Conservation (phyloP, 2,329 filamentous ascomycete genomes). For the Corynespora cassiicola region DNA sequence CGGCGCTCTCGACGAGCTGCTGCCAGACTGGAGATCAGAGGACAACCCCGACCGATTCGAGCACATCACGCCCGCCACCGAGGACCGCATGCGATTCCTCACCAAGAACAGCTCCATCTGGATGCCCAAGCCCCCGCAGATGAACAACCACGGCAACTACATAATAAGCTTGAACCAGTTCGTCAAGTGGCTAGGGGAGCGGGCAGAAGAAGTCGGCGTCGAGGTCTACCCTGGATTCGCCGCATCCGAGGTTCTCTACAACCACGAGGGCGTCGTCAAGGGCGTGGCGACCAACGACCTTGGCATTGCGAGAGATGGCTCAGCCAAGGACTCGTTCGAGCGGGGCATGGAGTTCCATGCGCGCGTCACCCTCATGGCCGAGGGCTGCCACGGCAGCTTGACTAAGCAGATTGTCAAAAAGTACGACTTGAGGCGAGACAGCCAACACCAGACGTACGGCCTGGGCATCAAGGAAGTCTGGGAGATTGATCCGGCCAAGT, state of each 20-base stretch:
- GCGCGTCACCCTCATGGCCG: conserved; percentile 85
- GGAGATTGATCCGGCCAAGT: conserved; percentile 94
- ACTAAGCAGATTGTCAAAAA: conserved; percentile 95
- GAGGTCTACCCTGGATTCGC: conserved; percentile 97
- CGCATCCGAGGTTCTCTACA: conserved; percentile 90
- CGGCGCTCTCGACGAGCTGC: conserved; percentile 82
- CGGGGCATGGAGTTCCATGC: conserved; percentile 99
- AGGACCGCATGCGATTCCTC: conserved; percentile 91
- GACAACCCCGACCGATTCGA: conserved; percentile 88
- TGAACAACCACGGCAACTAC: conserved; percentile 98
- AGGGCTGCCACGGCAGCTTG: conserved; percentile 94
- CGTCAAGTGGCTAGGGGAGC: conserved; percentile 92
- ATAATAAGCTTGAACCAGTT: conserved; percentile 96
- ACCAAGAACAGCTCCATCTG: conserved; percentile 81
- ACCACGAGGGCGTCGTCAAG: conserved; percentile 82
- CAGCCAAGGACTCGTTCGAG: conserved; percentile 89
- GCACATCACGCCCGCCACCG: conserved; percentile 80
- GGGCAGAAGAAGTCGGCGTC: conserved; percentile 94
- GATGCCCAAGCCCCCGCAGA: conserved; percentile 89
- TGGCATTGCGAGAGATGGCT: conserved; percentile 80
- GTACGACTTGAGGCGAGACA: conserved; percentile 86
- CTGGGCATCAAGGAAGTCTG: conserved; percentile 96
- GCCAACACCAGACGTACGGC: conserved; percentile 93
- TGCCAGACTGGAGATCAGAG: conserved; percentile 92
- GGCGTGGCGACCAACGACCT: conserved; percentile 97